Percentiles rank a stretch among this genome's conserved stretches.
Evolutionary conservation across 2,329 filamentous ascomycete genomes (phyloP).

Genomic region (Mollisiaceae sp.): DNA sequence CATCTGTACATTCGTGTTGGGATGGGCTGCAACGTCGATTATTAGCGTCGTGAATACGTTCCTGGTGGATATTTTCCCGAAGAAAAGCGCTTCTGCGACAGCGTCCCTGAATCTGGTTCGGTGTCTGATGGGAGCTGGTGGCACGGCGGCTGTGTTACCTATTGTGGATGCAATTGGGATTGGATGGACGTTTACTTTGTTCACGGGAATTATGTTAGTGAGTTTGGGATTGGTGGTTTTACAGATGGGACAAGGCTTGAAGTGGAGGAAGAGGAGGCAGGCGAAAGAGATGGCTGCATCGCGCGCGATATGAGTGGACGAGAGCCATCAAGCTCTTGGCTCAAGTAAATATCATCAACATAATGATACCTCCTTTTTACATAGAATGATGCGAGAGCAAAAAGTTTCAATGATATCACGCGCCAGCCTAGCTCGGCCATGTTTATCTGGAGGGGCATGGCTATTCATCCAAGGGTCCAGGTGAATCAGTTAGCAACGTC

Average conservation of each 20-base stretch:
- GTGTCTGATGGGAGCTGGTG: constrained; percentile 44
- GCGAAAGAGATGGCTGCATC: constrained; percentile 11
- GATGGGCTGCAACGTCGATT: constrained; percentile 43
- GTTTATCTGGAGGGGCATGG: too few species aligned
- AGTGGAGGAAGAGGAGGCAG: constrained; percentile 46
- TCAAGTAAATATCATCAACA: neutral
- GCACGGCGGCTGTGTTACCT: constrained; percentile 38
- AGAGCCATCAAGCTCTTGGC: too few species aligned
- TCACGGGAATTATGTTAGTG: constrained; percentile 44
- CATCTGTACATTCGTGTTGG: constrained; percentile 44
- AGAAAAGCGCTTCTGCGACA: constrained; percentile 42
- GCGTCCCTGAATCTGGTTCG: constrained; percentile 45
- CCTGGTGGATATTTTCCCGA: constrained; percentile 44
- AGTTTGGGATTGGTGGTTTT: constrained; percentile 46
- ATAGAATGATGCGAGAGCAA: too few species aligned
- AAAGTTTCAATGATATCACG: too few species aligned
- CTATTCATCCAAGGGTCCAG: too few species aligned
- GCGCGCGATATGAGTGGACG: neutral
- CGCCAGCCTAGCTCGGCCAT: too few species aligned
- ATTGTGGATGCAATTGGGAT: constrained; percentile 37
- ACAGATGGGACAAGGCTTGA: constrained; percentile 42
- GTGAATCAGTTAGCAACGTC: too few species aligned
- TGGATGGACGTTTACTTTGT: constrained; percentile 37
- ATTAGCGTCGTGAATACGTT: constrained; percentile 43
- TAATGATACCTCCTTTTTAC: neutral